Base-by-base conservation (phyloP, 352 stramenopile genomes). In the Globisporangium nunn region DNA sequence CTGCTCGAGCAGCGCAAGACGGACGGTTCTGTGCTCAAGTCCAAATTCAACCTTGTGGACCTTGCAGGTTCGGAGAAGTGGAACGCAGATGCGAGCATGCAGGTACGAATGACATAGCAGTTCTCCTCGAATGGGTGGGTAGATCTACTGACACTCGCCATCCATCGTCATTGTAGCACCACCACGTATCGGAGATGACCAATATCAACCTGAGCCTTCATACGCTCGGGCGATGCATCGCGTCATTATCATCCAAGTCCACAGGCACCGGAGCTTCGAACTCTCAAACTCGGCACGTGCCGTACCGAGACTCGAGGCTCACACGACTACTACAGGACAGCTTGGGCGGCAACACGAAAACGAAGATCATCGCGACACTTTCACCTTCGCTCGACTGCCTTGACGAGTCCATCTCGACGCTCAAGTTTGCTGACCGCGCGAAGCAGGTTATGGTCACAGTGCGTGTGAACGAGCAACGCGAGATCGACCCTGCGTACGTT, bases 1-100 rank as follows among this genome's bases (percentile, higher is more conserved):
- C 52, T 91, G 14, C 73, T 97, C 14, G 88, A 95, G 58, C 74
- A 89, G 54, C 71, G 76, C 37, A 78, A 70, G 18, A 77, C 73
- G 44, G 83, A 91, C 59, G 81, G 74, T 33, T 81, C 71, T 3
- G 54, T 89, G 23, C 66, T 97, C 51, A 91, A 91, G 52, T 93
- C 88, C 52, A 98, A 98, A 63, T 96, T 98, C 62, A 98, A 97
- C 70, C 70, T 97, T 6, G 91, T 98, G n/a, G 91, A 98, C 64
- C 72, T 98, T 14, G 91, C 90, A 7, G 91, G 91, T 10, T 97
- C 88, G 6, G 92, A 98, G 60, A 98, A 98, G 59, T 98, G 92
- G 91, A 91, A 96, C 60, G 73, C 83, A 50, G 72, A 70, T 28
- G 59, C 79, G 14, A 72, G 95, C 31, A 97, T 97, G 83, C 70